These are phyloP conservation scores for Kokia cookei DNA, from an alignment of 441 rosid genomes.

Conservation along the genomic window DNA sequence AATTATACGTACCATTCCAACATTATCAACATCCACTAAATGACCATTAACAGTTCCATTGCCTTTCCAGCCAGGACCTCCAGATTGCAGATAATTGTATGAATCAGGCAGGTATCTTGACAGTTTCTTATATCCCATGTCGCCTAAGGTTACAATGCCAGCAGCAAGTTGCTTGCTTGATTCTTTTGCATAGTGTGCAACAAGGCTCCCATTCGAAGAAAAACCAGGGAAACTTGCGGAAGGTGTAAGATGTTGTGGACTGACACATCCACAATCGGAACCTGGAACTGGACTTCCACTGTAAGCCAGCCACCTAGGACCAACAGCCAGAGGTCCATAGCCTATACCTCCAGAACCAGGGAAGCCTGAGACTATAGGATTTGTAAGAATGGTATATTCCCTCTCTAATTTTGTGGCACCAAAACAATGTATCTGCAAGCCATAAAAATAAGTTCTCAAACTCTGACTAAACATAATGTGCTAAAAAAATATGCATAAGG, in stretches of 20 bases:
- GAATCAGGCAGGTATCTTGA: constrained; percentile 64
- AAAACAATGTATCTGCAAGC: constrained; percentile 85
- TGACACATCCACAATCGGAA: constrained; percentile 46
- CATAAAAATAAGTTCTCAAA: constrained; percentile 9
- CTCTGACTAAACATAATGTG: neutral
- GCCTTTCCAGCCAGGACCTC: constrained; percentile 48
- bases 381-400: constrained; percentile 58
- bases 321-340: constrained; percentile 91
- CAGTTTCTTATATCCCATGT: constrained; percentile 67
- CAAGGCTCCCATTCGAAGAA: constrained; percentile 50
- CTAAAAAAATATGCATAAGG: neutral
- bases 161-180: constrained; percentile 88
- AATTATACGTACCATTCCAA: constrained; percentile 67
- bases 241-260: constrained; percentile 58
- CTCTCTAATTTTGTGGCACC: constrained; percentile 54
- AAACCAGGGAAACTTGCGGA: constrained; percentile 48
- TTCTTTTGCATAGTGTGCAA: constrained; percentile 78
- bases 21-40: constrained; percentile 52
- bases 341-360: constrained; percentile 64
- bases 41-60: constrained; percentile 51
- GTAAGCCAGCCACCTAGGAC: constrained; percentile 92
- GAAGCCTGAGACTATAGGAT: constrained; percentile 40
- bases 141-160: constrained; percentile 76
- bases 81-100: constrained; percentile 33
- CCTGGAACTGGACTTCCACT: constrained; percentile 61